phyloP scores from a whole-genome alignment of 345 rosid species.

The Punica granatum region DNA sequence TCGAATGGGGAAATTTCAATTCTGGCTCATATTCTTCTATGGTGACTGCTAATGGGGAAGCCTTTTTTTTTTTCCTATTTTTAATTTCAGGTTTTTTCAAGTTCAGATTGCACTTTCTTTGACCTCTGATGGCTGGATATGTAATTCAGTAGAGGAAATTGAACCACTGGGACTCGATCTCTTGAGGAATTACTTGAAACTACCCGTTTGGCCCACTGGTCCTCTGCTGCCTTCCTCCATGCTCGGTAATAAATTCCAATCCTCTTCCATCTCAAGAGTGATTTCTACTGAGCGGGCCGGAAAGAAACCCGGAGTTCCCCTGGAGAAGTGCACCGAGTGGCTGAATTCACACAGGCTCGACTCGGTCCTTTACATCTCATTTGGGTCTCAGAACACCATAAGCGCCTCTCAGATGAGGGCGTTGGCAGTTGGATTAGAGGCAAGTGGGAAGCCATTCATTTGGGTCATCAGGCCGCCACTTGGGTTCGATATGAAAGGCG shows the following conservation, averaged over 20 bases:
- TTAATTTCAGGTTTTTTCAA: slow-evolving; percentile 24
- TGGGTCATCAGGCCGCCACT: slow-evolving; percentile 48
- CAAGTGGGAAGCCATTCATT: slow-evolving; percentile 29
- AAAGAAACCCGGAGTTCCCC: slow-evolving; percentile 20
- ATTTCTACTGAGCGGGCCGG: slow-evolving; percentile 12
- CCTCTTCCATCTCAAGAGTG: neutral
- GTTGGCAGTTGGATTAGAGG: slow-evolving; percentile 37
- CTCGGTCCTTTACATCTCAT: slow-evolving; percentile 39
- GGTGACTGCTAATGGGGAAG: too few species aligned
- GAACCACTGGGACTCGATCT: slow-evolving; percentile 26
- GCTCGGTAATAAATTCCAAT: neutral
- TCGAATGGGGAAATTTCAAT: too few species aligned
- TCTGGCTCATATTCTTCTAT: too few species aligned
- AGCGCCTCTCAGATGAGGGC: slow-evolving; percentile 37
- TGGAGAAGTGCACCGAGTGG: slow-evolving; percentile 31
- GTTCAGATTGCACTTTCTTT: slow-evolving; percentile 19
- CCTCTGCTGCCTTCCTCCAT: slow-evolving; percentile 32
- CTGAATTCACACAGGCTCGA: slow-evolving; percentile 18
- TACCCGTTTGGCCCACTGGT: slow-evolving; percentile 36
- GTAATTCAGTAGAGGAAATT: slow-evolving; percentile 34
- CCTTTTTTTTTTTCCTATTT: neutral
- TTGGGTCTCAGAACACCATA: slow-evolving; percentile 47
- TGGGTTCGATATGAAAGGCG: slow-evolving; percentile 30
- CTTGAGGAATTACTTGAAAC: slow-evolving; percentile 20
- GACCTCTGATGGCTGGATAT: slow-evolving; percentile 27